Conservation (phyloP, 2,329 filamentous ascomycete species). For the Acrodontium crateriforme region DNA sequence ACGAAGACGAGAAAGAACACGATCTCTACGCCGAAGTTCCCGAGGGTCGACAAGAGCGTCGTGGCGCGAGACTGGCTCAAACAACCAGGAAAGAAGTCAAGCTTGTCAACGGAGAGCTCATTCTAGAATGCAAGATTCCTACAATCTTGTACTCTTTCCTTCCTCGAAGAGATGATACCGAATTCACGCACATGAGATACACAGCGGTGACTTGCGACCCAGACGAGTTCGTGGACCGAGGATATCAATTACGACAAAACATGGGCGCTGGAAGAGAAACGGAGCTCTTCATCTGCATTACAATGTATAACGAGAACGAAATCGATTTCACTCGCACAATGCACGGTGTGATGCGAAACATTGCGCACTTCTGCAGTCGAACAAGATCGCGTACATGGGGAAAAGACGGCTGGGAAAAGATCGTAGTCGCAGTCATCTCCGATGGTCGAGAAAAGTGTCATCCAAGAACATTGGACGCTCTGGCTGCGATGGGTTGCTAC, state of each 20-base stretch:
- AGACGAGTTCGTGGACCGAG: slow-evolving; percentile 76
- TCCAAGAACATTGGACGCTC: slow-evolving; percentile 78
- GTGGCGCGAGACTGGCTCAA: slow-evolving; percentile 74
- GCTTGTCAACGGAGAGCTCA: slow-evolving; percentile 92
- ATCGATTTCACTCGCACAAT: slow-evolving; percentile 94
- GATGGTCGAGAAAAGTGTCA: slow-evolving; percentile 92
- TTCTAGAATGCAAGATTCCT: slow-evolving; percentile 96
- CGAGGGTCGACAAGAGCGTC: slow-evolving; percentile 69
- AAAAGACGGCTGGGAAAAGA: slow-evolving; percentile 96
- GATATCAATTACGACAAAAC: slow-evolving; percentile 86
- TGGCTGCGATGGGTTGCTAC: slow-evolving; percentile 95
- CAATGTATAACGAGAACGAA: slow-evolving; percentile 99
- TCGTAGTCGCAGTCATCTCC: slow-evolving; percentile 92
- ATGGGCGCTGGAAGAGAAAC: slow-evolving; percentile 82
- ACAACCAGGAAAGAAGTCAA: slow-evolving; percentile 89
- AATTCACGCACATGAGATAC: slow-evolving; percentile 98
- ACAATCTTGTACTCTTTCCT: slow-evolving; percentile 97
- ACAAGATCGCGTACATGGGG: slow-evolving; percentile 92
- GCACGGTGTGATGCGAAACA: slow-evolving; percentile 98
- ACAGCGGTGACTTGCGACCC: slow-evolving; percentile 97
- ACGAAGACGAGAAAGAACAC: slow-evolving; percentile 48
- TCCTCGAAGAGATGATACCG: slow-evolving; percentile 78
- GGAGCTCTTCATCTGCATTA: slow-evolving; percentile 90
- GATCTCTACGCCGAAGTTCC: slow-evolving; percentile 68
- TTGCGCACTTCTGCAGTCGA: slow-evolving; percentile 87